Percentiles rank a stretch among this genome's conserved stretches.
phyloP scores from a whole-genome alignment of 495 filamentous ascomycete species.

The Haplographium delicatum region DNA sequence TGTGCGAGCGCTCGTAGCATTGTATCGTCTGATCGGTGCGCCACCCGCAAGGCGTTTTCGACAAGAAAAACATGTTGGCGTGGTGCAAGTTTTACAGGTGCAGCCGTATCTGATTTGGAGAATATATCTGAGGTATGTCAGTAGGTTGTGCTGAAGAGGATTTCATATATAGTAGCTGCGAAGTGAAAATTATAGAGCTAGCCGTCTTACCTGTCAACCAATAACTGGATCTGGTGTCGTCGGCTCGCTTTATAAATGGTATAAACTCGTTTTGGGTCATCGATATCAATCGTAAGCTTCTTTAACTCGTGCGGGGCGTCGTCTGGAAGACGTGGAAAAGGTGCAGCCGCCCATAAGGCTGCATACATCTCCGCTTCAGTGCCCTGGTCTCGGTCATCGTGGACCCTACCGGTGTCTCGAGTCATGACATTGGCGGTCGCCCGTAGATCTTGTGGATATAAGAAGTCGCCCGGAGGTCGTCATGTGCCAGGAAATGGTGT shows the following conservation, averaged over 20 bases:
- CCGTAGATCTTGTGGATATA: neutral
- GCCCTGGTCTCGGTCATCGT: slow-evolving; percentile 27
- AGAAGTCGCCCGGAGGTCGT: neutral
- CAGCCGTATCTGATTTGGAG: slow-evolving; percentile 82
- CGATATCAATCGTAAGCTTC: slow-evolving; percentile 42
- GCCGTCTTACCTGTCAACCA: slow-evolving; percentile 50
- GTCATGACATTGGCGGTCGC: slow-evolving; percentile 44
- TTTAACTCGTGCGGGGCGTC: slow-evolving; percentile 48
- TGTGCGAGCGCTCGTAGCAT: slow-evolving; percentile 63
- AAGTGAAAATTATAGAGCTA: no score
- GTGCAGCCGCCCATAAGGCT: slow-evolving; percentile 46
- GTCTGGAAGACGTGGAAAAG: slow-evolving; percentile 43
- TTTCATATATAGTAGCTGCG: neutral
- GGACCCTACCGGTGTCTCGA: slow-evolving; percentile 39
- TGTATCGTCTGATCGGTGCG: slow-evolving; percentile 68
- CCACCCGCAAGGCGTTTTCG: slow-evolving; percentile 58
- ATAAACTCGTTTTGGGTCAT: slow-evolving; percentile 48
- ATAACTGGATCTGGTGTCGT: slow-evolving; percentile 45
- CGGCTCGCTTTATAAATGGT: slow-evolving; percentile 45
- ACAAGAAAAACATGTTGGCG: slow-evolving; percentile 74
- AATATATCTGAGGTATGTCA: slow-evolving; percentile 56
- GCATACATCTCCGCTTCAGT: slow-evolving; percentile 31
- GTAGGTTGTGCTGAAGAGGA: neutral
- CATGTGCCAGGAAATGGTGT: neutral
- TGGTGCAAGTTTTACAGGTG: slow-evolving; percentile 60